A percentile compares a stretch with the other conserved stretches of the same genome.
These are phyloP conservation scores for Mesostigma viride DNA, from an alignment of 139 green algal species.

Conservation along the genomic window DNA sequence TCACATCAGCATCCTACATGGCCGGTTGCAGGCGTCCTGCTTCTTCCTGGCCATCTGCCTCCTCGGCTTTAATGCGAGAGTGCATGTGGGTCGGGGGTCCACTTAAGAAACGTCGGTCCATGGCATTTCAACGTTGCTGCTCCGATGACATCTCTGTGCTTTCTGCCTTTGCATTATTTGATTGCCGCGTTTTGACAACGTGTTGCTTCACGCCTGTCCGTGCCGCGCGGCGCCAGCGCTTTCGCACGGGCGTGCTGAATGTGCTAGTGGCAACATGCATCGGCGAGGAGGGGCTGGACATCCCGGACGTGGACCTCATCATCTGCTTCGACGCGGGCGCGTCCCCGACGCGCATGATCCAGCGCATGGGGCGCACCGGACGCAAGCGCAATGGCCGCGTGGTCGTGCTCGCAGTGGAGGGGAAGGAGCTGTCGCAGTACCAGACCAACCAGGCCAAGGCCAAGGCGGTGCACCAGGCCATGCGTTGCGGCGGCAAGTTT, in stretches of 20 bases:
- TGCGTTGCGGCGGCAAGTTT: neutral
- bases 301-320: slow-evolving; percentile 86
- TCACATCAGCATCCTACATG: too few species aligned
- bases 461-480: neutral
- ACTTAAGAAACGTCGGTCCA: neutral
- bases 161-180: too few species aligned
- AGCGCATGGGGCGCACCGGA: slow-evolving; percentile 87
- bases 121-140: too few species aligned
- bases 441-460: slow-evolving; percentile 8
- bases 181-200: too few species aligned
- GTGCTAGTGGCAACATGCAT: slow-evolving; percentile 78
- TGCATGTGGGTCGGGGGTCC: neutral
- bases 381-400: slow-evolving; percentile 66
- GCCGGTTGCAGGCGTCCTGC: too few species aligned
- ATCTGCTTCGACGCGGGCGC: slow-evolving; percentile 75
- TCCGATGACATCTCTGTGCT: too few species aligned
- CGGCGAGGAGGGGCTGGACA: slow-evolving; percentile 93
- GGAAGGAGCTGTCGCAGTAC: slow-evolving; percentile 9
- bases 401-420: slow-evolving; percentile 24
- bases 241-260: slow-evolving; percentile 35
- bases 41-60: too few species aligned
- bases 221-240: slow-evolving; percentile 15
- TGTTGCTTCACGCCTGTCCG: neutral
- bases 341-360: slow-evolving; percentile 61
- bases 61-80: too few species aligned